Conservation (phyloP, 305 asterid species). For the Fraxinus ornus region DNA sequence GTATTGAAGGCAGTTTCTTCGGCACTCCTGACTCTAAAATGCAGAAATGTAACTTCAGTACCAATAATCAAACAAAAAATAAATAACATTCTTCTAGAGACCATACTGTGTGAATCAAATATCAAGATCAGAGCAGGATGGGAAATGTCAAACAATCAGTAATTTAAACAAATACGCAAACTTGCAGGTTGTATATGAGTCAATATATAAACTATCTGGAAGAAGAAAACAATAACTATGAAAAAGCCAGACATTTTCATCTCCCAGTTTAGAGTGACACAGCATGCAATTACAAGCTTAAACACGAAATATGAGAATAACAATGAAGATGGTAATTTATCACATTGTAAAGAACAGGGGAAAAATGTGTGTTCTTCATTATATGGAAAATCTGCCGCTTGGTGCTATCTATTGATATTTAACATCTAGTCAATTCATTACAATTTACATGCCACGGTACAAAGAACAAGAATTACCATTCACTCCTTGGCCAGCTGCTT, state of each 20-base stretch:
- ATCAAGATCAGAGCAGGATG: neutral
- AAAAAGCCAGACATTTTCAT: neutral
- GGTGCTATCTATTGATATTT: neutral
- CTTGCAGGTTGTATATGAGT: neutral
- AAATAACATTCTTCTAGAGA: conserved; percentile 8
- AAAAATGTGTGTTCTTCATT: neutral
- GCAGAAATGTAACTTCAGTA: conserved; percentile 7
- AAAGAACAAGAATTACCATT: conserved; percentile 42
- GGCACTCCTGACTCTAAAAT: conserved; percentile 50
- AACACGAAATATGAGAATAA: neutral
- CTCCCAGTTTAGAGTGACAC: neutral
- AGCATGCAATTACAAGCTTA: conserved; percentile 11
- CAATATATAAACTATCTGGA: neutral
- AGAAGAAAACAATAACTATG: neutral
- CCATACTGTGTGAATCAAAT: neutral
- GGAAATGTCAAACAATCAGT: conserved; percentile 8
- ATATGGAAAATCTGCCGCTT: neutral
- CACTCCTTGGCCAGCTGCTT: conserved; percentile 59
- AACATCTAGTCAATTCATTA: conserved; percentile 5
- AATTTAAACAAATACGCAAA: neutral
- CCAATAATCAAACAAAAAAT: conserved; percentile 8
- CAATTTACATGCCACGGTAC: neutral
- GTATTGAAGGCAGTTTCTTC: conserved; percentile 35
- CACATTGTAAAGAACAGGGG: neutral
- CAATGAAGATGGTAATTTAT: neutral